A percentile compares a stretch with the other conserved stretches of the same genome.
Conservation (phyloP, 2,329 filamentous ascomycete genomes). For the Chrysoporthe puriensis region DNA sequence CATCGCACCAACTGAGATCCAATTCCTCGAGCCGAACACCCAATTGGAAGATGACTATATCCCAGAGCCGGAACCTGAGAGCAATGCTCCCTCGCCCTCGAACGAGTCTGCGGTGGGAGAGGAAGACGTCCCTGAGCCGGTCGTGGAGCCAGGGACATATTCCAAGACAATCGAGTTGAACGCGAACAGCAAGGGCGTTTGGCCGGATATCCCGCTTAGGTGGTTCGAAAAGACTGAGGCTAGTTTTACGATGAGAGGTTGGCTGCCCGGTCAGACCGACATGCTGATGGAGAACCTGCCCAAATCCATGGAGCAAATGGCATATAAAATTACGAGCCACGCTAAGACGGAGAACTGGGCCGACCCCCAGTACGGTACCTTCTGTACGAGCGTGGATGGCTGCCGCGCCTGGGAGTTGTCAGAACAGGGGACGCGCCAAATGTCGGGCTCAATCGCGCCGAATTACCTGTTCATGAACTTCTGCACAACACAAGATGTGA, state of each 20-base stretch:
- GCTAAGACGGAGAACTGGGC: conserved; percentile 32
- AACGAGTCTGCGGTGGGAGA: conserved; percentile 13
- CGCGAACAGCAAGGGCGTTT: conserved; percentile 19
- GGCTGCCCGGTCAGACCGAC: conserved; percentile 46
- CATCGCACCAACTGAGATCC: conserved; percentile 32
- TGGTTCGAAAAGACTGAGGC: conserved; percentile 43
- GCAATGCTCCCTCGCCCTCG: conserved; percentile 20
- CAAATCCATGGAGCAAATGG: conserved; percentile 38
- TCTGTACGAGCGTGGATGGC: conserved; percentile 41
- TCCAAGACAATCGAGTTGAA: conserved; percentile 11
- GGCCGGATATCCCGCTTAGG: conserved; percentile 15
- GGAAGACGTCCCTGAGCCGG: not conserved
- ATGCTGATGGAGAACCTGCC: conserved; percentile 42
- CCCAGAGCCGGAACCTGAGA: conserved; percentile 22
- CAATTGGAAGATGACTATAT: conserved; percentile 39
- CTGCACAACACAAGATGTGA: conserved; percentile 31
- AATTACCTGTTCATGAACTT: conserved; percentile 46
- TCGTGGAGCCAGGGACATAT: conserved; percentile 1
- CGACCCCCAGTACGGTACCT: conserved; percentile 36
- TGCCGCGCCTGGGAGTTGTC: conserved; percentile 53
- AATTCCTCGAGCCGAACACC: conserved; percentile 49
- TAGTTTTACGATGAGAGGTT: conserved; percentile 49
- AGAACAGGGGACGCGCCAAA: conserved; percentile 37
- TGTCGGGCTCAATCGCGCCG: conserved; percentile 40
- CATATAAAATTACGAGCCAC: conserved; percentile 33